These are phyloP conservation scores for Microcyclospora tardicrescens DNA, from an alignment of 2,329 filamentous ascomycete species.

Conservation along the genomic window DNA sequence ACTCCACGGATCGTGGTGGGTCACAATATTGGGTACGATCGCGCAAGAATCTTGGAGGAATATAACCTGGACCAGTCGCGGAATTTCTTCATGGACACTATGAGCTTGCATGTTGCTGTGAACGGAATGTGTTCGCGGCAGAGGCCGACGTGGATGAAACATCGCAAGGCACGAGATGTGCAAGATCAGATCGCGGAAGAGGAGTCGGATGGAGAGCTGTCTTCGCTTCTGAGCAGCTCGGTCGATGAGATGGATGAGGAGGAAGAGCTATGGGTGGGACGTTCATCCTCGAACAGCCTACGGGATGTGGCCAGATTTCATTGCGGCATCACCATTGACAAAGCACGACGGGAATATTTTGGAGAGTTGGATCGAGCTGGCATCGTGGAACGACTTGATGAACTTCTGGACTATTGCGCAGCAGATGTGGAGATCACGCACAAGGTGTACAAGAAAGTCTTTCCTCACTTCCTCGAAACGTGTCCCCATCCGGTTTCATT, in stretches of 20 bases:
- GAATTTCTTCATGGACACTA: slow-evolving; percentile 87
- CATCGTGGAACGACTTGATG: slow-evolving; percentile 58
- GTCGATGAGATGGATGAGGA: slow-evolving; percentile 56
- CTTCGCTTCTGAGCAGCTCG: slow-evolving; percentile 54
- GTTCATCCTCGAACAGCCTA: slow-evolving; percentile 89
- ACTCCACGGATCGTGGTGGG: slow-evolving; percentile 70
- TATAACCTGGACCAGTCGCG: slow-evolving; percentile 71
- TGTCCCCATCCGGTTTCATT: slow-evolving; percentile 98
- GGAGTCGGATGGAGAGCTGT: slow-evolving; percentile 57
- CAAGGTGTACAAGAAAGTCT: slow-evolving; percentile 83
- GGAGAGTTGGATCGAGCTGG: slow-evolving; percentile 63
- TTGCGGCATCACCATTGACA: slow-evolving; percentile 82
- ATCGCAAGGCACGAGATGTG: slow-evolving; percentile 78
- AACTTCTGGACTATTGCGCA: slow-evolving; percentile 85
- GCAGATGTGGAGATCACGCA: slow-evolving; percentile 90
- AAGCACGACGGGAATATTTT: slow-evolving; percentile 74
- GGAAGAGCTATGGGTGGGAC: slow-evolving; percentile 87
- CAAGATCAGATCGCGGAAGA: slow-evolving; percentile 65
- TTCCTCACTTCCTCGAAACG: slow-evolving; percentile 74
- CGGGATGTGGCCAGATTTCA: slow-evolving; percentile 95
- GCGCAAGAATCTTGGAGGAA: slow-evolving; percentile 77
- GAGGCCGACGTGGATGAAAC: slow-evolving; percentile 92
- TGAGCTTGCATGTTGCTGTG: slow-evolving; percentile 94
- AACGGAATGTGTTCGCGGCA: slow-evolving; percentile 99
- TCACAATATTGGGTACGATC: slow-evolving; percentile 92